Conservation (phyloP, 495 filamentous ascomycete species). For the Neurospora africana region DNA sequence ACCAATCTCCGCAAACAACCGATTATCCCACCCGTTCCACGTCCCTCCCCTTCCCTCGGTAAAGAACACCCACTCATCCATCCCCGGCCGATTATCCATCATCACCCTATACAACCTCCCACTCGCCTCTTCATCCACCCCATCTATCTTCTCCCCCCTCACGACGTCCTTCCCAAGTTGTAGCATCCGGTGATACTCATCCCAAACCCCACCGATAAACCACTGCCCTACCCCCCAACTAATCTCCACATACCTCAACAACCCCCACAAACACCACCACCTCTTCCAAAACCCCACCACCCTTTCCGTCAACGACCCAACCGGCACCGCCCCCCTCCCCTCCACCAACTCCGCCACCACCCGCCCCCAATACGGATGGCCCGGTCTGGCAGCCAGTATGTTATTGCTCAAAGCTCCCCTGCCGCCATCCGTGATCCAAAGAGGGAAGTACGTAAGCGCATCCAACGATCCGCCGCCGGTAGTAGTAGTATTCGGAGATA, state of each 20-base stretch:
- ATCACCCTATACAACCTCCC: constrained; percentile 25
- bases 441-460: constrained; percentile 67
- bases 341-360: constrained; percentile 64
- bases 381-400: constrained; percentile 69
- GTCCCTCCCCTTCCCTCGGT: constrained; percentile 30
- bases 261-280: neutral
- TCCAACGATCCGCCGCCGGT: neutral
- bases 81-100: constrained; percentile 30
- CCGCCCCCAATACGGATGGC: constrained; percentile 73
- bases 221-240: constrained; percentile 82
- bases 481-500: neutral
- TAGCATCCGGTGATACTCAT: constrained; percentile 44
- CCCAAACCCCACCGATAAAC: constrained; percentile 78
- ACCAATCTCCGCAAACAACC: constrained; percentile 21
- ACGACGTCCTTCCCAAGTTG: constrained; percentile 2
- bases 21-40: constrained; percentile 36
- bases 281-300: neutral
- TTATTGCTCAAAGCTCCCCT: constrained; percentile 88
- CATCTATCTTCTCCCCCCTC: constrained; percentile 7
- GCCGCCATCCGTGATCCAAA: constrained; percentile 69
- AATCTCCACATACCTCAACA: constrained; percentile 74
- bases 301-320: neutral
- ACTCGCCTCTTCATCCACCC: constrained; percentile 9
- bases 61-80: constrained; percentile 33
- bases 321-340: neutral